Conservation (phyloP, 352 stramenopile genomes). For the Pilasporangium apinafurcum region DNA sequence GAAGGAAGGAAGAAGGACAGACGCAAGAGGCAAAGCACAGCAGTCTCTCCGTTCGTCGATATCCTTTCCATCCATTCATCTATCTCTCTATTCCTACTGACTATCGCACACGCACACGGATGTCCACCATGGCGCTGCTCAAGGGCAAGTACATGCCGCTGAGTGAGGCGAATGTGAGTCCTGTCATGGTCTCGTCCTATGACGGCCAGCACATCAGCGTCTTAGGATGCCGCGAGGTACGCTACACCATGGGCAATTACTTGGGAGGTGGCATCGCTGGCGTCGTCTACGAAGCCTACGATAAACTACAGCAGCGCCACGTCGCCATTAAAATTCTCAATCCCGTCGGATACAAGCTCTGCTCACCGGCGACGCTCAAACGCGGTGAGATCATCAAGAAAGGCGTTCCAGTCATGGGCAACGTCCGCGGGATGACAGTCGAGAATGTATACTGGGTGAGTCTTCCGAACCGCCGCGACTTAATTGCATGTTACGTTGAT, state of each 20-base stretch:
- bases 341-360: slow-evolving; percentile 92
- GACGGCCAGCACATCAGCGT: slow-evolving; percentile 77
- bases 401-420: slow-evolving; percentile 39
- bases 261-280: slow-evolving; percentile 89
- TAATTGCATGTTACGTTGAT: slow-evolving; percentile 67
- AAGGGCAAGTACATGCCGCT: slow-evolving; percentile 87
- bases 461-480: slow-evolving; percentile 45
- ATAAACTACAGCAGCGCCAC: slow-evolving; percentile 63
- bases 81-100: neutral
- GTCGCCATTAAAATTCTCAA: slow-evolving; percentile 97
- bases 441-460: slow-evolving; percentile 81
- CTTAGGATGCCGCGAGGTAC: slow-evolving; percentile 10
- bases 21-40: no score
- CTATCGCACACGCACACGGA: no score
- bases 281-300: slow-evolving; percentile 90
- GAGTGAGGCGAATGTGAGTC: slow-evolving; percentile 75
- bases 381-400: slow-evolving; percentile 85
- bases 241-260: slow-evolving; percentile 89
- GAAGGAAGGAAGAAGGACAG: no score
- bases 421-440: slow-evolving; percentile 50
- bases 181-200: slow-evolving; percentile 66
- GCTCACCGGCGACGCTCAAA: slow-evolving; percentile 57
- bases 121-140: slow-evolving; percentile 23
- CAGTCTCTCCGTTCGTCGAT: no score
- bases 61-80: no score